Evolutionary conservation across 2,329 filamentous ascomycete genomes (phyloP).

Genomic region (Fusarium nelsonii): DNA sequence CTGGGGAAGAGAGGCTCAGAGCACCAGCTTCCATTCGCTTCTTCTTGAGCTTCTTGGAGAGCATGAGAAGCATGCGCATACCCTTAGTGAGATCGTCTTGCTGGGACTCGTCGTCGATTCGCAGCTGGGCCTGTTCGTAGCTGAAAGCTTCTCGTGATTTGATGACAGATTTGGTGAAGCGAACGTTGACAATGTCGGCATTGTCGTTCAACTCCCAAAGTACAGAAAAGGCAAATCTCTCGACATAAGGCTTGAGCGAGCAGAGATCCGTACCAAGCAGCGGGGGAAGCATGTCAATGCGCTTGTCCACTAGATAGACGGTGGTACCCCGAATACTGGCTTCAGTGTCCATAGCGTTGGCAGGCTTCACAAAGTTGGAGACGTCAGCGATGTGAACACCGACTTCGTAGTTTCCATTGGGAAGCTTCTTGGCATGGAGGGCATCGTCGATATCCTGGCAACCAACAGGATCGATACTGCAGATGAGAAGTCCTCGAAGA

Average conservation of each 20-base stretch:
- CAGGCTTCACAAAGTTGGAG: slow-evolving; percentile 98
- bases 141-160: slow-evolving; percentile 96
- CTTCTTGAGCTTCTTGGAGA: slow-evolving; percentile 93
- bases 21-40: slow-evolving; percentile 97
- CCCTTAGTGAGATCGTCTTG: slow-evolving; percentile 90
- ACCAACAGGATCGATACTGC: slow-evolving; percentile 95
- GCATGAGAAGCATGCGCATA: slow-evolving; percentile 86
- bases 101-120: slow-evolving; percentile 90
- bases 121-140: slow-evolving; percentile 94
- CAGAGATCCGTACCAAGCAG: slow-evolving; percentile 96
- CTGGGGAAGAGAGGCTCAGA: slow-evolving; percentile 94
- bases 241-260: slow-evolving; percentile 97
- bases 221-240: slow-evolving; percentile 87
- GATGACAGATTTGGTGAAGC: slow-evolving; percentile 98
- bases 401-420: slow-evolving; percentile 95
- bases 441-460: slow-evolving; percentile 99
- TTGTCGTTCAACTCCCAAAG: slow-evolving; percentile 89
- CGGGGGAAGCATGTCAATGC: slow-evolving; percentile 99
- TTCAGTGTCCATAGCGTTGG: slow-evolving; percentile 96
- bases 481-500: slow-evolving; percentile 86
- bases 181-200: slow-evolving; percentile 85
- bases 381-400: slow-evolving; percentile 99
- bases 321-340: slow-evolving; percentile 95
- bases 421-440: slow-evolving; percentile 84
- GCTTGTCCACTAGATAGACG: slow-evolving; percentile 97